Percentiles rank a stretch among this genome's conserved stretches.
These are phyloP conservation scores for Suillus spraguei DNA, from an alignment of 768 basidiomycete species.

Conservation along the genomic window DNA sequence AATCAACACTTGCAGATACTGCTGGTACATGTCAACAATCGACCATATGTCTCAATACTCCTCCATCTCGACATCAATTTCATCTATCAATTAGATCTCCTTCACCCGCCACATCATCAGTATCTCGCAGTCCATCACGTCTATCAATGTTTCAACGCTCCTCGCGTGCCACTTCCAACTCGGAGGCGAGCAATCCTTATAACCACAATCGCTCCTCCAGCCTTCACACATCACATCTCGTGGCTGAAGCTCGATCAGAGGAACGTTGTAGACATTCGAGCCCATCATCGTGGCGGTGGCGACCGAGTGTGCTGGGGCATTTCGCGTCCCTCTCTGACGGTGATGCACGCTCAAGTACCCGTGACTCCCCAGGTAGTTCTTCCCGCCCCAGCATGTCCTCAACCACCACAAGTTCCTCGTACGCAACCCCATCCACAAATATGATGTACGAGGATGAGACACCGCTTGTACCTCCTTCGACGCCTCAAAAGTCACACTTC, in stretches of 20 bases:
- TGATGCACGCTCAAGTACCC: conserved; percentile 44
- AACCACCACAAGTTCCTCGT: conserved; percentile 53
- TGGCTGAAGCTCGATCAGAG: conserved; percentile 12
- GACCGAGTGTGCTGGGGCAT: conserved; percentile 67
- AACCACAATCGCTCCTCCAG: conserved; percentile 54
- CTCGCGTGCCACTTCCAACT: conserved; percentile 28
- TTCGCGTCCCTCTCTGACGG: conserved; percentile 54
- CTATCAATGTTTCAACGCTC: conserved; percentile 46
- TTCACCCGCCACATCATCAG: conserved; percentile 42
- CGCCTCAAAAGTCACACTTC: conserved; percentile 35
- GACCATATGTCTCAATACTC: conserved; percentile 37
- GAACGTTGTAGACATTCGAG: conserved; percentile 18
- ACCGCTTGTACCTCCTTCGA: conserved; percentile 42
- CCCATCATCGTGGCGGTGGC: conserved; percentile 49
- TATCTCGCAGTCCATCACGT: conserved; percentile 39
- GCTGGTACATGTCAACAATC: conserved; percentile 33
- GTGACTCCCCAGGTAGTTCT: conserved; percentile 42
- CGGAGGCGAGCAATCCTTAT: conserved; percentile 29
- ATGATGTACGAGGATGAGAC: conserved; percentile 42
- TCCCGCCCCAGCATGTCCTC: conserved; percentile 67
- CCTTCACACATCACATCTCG: conserved; percentile 44
- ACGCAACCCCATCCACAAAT: conserved; percentile 38
- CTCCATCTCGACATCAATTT: conserved; percentile 44
- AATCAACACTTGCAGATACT: conserved; percentile 24
- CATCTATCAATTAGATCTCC: conserved; percentile 45